Evolutionary conservation across 1,139 yeast species (phyloP).

Genomic region (Lodderomyces orthopsilosis): DNA sequence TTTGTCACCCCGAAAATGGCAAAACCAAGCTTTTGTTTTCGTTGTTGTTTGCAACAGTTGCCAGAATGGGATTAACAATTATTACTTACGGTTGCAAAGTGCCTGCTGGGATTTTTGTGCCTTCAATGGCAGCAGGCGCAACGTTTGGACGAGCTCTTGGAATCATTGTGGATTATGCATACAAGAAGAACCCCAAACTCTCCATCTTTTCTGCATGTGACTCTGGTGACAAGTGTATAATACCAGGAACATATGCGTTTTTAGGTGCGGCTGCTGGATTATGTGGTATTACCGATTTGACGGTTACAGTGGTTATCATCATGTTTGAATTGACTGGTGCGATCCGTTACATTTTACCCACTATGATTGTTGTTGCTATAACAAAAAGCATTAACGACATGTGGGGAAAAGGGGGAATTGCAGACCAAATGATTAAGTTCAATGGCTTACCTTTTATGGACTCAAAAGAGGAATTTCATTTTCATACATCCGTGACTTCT

Average conservation of each 20-base stretch:
- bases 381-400: conserved; percentile 74
- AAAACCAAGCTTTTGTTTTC: conserved; percentile 40
- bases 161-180: conserved; percentile 57
- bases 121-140: conserved; percentile 96
- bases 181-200: conserved; percentile 41
- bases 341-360: conserved; percentile 81
- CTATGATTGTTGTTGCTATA: conserved; percentile 94
- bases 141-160: conserved; percentile 89
- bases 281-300: conserved; percentile 89
- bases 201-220: conserved; percentile 49
- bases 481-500: conserved; percentile 52
- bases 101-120: conserved; percentile 95
- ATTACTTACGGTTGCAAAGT: conserved; percentile 89
- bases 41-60: conserved; percentile 65
- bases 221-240: conserved; percentile 50
- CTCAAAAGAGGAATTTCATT: conserved; percentile 62
- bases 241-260: conserved; percentile 93
- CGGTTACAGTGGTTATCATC: conserved; percentile 89
- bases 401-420: conserved; percentile 84
- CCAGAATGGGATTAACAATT: conserved; percentile 70
- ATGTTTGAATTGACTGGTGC: conserved; percentile 98
- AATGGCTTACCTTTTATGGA: conserved; percentile 89
- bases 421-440: conserved; percentile 89
- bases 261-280: conserved; percentile 97
- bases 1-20: conserved; percentile 49